phyloP scores from a whole-genome alignment of 202 grass and related monocot genomes.

The Carex sylvatica region DNA sequence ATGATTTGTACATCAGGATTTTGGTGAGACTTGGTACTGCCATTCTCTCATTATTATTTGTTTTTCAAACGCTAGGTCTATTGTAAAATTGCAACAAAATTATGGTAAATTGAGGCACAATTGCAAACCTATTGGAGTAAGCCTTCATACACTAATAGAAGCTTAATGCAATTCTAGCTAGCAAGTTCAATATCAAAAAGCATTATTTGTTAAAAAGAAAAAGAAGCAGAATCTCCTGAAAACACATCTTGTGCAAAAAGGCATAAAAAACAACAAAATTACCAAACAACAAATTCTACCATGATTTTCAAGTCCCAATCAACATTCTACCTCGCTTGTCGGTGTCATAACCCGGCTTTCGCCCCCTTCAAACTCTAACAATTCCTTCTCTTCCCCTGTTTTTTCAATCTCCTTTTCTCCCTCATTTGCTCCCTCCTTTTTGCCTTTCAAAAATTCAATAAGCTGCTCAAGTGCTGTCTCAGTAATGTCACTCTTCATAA shows the following conservation, averaged over 20 bases:
- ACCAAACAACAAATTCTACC: not conserved
- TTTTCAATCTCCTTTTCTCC: slow-evolving; percentile 6
- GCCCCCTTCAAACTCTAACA: slow-evolving; percentile 15
- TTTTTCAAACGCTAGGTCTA: not conserved
- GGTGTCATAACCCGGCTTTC: slow-evolving; percentile 1
- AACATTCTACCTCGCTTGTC: not conserved
- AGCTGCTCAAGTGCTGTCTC: slow-evolving; percentile 45
- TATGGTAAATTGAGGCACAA: not conserved
- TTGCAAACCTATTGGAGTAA: not conserved
- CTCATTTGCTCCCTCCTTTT: slow-evolving; percentile 27
- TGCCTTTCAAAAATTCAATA: slow-evolving; percentile 46
- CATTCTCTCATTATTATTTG: not conserved
- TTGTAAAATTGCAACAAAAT: not conserved
- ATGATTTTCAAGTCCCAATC: not conserved
- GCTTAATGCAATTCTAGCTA: not conserved
- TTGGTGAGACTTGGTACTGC: not conserved
- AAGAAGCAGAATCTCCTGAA: not conserved
- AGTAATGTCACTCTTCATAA: slow-evolving; percentile 67
- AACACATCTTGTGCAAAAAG: not conserved
- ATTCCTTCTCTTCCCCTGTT: slow-evolving; percentile 4
- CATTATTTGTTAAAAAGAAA: not conserved
- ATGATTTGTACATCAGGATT: not conserved
- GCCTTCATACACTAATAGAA: not conserved
- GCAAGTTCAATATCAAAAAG: not conserved
- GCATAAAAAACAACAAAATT: not conserved